Evolutionary conservation across 2,329 filamentous ascomycete species (phyloP).

Genomic region (Claviceps spartinae): DNA sequence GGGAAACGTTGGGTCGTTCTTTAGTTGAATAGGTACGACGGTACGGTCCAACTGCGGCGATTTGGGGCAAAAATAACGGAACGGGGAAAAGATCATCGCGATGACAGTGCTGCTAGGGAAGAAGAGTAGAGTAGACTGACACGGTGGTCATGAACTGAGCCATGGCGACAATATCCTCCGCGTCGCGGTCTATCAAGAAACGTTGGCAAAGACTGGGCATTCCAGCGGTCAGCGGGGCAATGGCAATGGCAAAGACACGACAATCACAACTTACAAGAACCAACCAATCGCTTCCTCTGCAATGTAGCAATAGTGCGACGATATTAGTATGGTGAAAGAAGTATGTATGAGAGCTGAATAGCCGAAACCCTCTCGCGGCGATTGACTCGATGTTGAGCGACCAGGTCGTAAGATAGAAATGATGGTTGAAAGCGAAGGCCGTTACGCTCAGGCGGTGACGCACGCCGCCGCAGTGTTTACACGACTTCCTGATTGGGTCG

Average conservation of each 20-base stretch:
- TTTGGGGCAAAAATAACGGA: constrained; percentile 21
- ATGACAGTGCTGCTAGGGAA: constrained; percentile 5
- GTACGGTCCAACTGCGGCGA: constrained; percentile 15
- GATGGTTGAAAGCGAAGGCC: neutral
- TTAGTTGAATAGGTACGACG: constrained; percentile 17
- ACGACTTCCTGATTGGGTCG: constrained; percentile 7
- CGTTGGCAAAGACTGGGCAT: constrained; percentile 15
- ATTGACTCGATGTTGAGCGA: neutral
- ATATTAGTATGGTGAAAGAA: no score
- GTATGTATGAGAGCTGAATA: neutral
- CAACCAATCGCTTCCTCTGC: neutral
- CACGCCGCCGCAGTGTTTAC: constrained; percentile 5
- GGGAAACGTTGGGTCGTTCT: constrained; percentile 12
- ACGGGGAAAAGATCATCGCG: constrained; percentile 11
- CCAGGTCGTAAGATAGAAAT: neutral
- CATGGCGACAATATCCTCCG: constrained; percentile 16
- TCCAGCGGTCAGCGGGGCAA: constrained; percentile 30
- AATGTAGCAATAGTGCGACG: neutral
- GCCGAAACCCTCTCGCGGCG: neutral
- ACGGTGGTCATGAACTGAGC: constrained; percentile 30
- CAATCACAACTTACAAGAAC: neutral
- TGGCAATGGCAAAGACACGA: constrained; percentile 9
- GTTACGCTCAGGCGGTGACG: constrained; percentile 2
- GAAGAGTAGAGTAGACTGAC: constrained; percentile 18
- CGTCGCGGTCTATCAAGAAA: constrained; percentile 5